Conservation (phyloP, 1,284 basidiomycete species). For the Vanrija humicola region DNA sequence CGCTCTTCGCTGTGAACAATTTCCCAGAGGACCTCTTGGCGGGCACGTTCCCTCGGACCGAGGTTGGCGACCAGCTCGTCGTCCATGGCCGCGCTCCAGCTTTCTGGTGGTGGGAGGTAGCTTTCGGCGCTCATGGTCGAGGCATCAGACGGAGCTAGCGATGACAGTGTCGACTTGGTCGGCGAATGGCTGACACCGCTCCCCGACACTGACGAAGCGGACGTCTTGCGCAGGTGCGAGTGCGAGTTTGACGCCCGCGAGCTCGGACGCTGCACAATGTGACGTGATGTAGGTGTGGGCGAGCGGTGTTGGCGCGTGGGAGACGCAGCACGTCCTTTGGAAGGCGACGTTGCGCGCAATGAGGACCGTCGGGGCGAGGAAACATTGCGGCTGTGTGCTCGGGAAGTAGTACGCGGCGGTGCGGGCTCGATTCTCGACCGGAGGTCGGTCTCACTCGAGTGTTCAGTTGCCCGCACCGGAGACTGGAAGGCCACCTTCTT, state of each 20-base stretch:
- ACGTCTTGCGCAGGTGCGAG: neutral
- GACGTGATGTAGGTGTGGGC: neutral
- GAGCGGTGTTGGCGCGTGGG: neutral
- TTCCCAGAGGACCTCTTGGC: slow-evolving; percentile 96
- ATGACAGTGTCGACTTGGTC: slow-evolving; percentile 4
- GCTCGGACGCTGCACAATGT: neutral
- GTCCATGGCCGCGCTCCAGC: slow-evolving; percentile 94
- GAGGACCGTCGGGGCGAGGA: neutral
- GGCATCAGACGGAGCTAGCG: slow-evolving; percentile 6
- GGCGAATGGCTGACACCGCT: slow-evolving; percentile 5
- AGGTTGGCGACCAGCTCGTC: slow-evolving; percentile 91
- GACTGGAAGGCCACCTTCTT: slow-evolving; percentile 18
- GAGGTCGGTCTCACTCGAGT: slow-evolving; percentile 12
- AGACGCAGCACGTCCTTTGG: neutral
- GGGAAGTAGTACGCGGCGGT: neutral
- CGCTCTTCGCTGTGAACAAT: slow-evolving; percentile 96
- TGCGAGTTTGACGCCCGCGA: neutral
- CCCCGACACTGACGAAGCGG: neutral
- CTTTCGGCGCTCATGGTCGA: slow-evolving; percentile 16
- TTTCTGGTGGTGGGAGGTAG: slow-evolving; percentile 60
- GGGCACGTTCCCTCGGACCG: slow-evolving; percentile 84
- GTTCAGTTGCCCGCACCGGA: neutral
- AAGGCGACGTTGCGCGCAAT: neutral
- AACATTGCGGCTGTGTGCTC: neutral
- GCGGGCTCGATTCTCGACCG: slow-evolving; percentile 1